phyloP scores from a whole-genome alignment of 1,284 basidiomycete species.

The Ustilago cynodontis region DNA sequence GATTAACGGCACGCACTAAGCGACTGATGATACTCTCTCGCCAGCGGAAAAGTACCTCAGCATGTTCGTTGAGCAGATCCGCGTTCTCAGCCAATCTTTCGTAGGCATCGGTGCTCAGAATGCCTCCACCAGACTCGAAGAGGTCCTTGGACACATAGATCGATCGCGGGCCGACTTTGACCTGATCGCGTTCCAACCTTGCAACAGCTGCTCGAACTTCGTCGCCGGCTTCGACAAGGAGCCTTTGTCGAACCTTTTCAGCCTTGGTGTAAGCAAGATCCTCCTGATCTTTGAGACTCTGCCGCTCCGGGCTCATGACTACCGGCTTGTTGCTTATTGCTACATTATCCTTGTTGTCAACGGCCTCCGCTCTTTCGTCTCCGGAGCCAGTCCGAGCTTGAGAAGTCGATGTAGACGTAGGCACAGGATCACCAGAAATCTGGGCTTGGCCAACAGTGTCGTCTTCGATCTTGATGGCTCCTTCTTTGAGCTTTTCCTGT shows the following conservation, averaged over 20 bases:
- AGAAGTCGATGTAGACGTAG: not conserved
- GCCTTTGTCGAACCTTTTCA: conserved; percentile 56
- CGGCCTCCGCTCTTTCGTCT: not conserved
- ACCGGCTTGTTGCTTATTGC: not conserved
- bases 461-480: not conserved
- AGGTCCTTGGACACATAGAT: conserved; percentile 20
- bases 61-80: conserved; percentile 51
- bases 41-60: conserved; percentile 56
- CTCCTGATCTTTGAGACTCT: conserved; percentile 47
- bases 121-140: conserved; percentile 37
- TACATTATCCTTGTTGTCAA: not conserved
- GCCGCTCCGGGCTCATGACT: conserved; percentile 28
- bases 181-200: conserved; percentile 20
- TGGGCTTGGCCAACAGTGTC: not conserved
- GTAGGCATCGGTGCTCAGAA: conserved; percentile 23
- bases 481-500: conserved; percentile 5
- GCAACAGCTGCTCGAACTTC: conserved; percentile 41
- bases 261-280: conserved; percentile 59
- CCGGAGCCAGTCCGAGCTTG: not conserved
- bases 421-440: not conserved
- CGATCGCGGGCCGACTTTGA: not conserved
- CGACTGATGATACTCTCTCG: conserved; percentile 50
- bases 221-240: conserved; percentile 54
- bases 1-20: conserved; percentile 58
- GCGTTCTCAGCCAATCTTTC: conserved; percentile 9